Percentiles rank a stretch among this genome's conserved stretches.
These are phyloP conservation scores for Nasturtium officinale DNA, from an alignment of 345 rosid genomes.

Conservation along the genomic window DNA sequence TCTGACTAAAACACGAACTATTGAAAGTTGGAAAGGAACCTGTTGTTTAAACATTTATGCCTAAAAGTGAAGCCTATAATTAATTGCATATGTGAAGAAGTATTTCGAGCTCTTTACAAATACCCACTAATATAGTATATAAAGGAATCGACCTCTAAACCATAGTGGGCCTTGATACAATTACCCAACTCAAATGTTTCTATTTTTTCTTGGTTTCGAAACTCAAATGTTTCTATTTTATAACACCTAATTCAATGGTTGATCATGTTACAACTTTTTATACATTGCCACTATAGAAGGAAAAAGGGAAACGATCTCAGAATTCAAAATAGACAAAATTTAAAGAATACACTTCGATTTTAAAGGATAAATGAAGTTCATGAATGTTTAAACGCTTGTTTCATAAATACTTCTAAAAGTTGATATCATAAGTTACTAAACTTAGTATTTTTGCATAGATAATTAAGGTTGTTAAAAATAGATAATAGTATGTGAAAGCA, in stretches of 20 bases:
- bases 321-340: background rate
- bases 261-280: background rate
- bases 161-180: background rate
- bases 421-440: background rate
- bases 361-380: background rate
- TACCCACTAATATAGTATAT: background rate
- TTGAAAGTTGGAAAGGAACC: background rate
- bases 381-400: background rate
- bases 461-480: background rate
- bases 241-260: background rate
- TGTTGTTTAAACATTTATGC: background rate
- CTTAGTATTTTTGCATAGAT: background rate
- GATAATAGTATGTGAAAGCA: background rate
- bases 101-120: background rate
- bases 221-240: background rate
- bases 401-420: background rate
- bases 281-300: background rate
- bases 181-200: slow-evolving; percentile 3
- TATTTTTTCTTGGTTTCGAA: too few species aligned
- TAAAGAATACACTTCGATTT: background rate
- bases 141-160: background rate
- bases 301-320: background rate
- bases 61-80: background rate
- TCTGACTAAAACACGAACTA: background rate
- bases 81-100: background rate